Conservation (phyloP, 2,329 filamentous ascomycete genomes). For the Monosporascus sp. region DNA sequence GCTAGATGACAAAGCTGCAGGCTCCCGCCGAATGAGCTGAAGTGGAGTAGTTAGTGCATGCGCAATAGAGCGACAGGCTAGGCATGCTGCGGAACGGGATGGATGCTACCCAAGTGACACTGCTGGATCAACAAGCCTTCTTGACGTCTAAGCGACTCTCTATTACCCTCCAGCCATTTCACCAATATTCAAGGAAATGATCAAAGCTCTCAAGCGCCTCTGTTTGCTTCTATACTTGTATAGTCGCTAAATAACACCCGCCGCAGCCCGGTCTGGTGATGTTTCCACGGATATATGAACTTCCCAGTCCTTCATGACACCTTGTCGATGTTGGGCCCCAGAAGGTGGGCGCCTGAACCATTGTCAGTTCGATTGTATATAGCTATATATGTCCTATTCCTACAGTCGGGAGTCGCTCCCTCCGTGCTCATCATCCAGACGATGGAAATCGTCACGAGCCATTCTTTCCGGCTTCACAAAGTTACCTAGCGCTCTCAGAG, state of each 20-base stretch:
- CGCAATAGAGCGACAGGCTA: neutral
- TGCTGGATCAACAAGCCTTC: too few relatives aligned
- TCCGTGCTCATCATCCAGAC: neutral
- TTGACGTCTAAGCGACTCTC: too few relatives aligned
- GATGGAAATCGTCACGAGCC: constrained; percentile 1
- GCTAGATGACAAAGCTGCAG: neutral
- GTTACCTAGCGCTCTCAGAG: constrained; percentile 1
- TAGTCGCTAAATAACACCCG: neutral
- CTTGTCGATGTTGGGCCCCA: neutral
- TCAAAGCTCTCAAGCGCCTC: neutral
- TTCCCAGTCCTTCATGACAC: neutral
- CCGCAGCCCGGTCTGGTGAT: neutral
- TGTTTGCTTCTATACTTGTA: neutral
- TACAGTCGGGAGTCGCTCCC: too few relatives aligned
- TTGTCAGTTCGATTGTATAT: too few relatives aligned
- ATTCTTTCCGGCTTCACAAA: neutral
- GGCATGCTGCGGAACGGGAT: neutral
- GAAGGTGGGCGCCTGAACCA: too few relatives aligned
- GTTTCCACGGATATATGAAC: neutral
- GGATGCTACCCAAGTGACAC: neutral
- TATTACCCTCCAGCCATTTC: neutral
- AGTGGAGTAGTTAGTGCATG: neutral
- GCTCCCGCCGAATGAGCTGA: neutral
- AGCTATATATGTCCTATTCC: too few relatives aligned
- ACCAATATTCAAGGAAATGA: neutral